phyloP scores from a whole-genome alignment of 805 yeast species.

The Starmerella davenportii region DNA sequence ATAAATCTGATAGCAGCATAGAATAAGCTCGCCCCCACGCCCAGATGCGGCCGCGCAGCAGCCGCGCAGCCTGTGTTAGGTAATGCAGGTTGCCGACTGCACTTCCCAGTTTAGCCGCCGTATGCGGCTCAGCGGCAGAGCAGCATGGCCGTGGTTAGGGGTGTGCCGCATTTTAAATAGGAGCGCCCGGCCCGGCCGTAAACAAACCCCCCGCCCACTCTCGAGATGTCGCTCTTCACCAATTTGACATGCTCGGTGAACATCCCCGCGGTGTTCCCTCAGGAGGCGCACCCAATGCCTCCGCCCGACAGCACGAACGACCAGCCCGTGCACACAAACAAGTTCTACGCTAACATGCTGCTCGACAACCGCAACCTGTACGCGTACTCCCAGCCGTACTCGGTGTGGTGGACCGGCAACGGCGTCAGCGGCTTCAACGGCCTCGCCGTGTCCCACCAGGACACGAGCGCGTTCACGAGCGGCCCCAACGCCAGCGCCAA shows the following conservation, averaged over 20 bases:
- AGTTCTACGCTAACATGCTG: constrained; percentile 52
- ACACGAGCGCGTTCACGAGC: constrained; percentile 27
- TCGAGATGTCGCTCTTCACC: constrained; percentile 29
- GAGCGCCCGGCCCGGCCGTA: too few relatives aligned
- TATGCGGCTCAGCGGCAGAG: too few relatives aligned
- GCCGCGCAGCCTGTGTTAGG: too few relatives aligned
- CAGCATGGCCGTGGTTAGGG: too few relatives aligned
- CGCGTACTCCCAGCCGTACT: constrained; percentile 52
- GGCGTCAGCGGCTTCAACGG: constrained; percentile 31
- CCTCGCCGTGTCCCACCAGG: constrained; percentile 44
- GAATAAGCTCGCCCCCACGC: too few relatives aligned
- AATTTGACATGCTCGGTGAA: constrained; percentile 29
- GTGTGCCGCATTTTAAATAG: too few relatives aligned
- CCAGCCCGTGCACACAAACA: constrained; percentile 47
- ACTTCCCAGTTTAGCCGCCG: too few relatives aligned
- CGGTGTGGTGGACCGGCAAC: constrained; percentile 35
- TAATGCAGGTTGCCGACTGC: too few relatives aligned
- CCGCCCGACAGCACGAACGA: constrained; percentile 30
- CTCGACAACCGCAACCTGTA: constrained; percentile 37
- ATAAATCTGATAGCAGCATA: too few relatives aligned
- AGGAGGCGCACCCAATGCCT: constrained; percentile 18
- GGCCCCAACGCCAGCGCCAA: constrained; percentile 29
- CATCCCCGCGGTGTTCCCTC: constrained; percentile 29
- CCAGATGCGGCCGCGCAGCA: too few relatives aligned
- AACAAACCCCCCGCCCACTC: too few relatives aligned